Evolutionary conservation across 1,284 basidiomycete species (phyloP), one percentile per base, ranked within the genome.

Genomic region (Sporisorium graminicola): DNA sequence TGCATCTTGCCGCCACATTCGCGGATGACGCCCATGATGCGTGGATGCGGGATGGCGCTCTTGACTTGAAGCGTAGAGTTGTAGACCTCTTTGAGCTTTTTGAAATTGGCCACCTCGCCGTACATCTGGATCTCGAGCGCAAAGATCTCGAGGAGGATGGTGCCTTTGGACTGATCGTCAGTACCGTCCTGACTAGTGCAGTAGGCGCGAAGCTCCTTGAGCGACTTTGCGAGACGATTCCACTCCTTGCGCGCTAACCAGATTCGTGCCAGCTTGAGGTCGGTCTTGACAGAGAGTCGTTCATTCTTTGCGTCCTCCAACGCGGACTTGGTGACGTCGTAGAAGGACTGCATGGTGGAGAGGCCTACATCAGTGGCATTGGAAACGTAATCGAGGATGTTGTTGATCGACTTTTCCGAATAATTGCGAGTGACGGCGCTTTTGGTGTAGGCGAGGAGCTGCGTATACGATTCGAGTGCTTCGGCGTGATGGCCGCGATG

Each of bases 1-100:
- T 97, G 98, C 97, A 99, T 99, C 88, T 99, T 99, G 9, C 97
- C 97, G 14, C 97, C 97, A 78, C 96, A 98, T 86, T 99, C 97
- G 83, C 95, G 94, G 87, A 99, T 99, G 59, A 98, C 93, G 58
- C 96, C 97, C 92, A 98, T 95, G 83, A 99, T 98, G 27, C 95
- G 91, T 9, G 97, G 97, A 87, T 99, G 97, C 12, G 96, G 95
- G 68, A 99, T 98, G 9, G 97, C 97, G 35, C 94, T 96, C 59
- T 93, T 92, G 63, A 99, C 94, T 59, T 91, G 90, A 77, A 93
- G 92, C 2, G 94, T 93, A 6, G 95, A 94, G 76, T 97, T 94
- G 87, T 99, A 99, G 58, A 98, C 97, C 86, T 98, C 94, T 65
- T 98, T 97, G 57, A 98, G 89, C 86, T 97, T 98, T 87, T 95